Evolutionary conservation across 768 basidiomycete genomes (phyloP).

Genomic region (Podaxis sp.): DNA sequence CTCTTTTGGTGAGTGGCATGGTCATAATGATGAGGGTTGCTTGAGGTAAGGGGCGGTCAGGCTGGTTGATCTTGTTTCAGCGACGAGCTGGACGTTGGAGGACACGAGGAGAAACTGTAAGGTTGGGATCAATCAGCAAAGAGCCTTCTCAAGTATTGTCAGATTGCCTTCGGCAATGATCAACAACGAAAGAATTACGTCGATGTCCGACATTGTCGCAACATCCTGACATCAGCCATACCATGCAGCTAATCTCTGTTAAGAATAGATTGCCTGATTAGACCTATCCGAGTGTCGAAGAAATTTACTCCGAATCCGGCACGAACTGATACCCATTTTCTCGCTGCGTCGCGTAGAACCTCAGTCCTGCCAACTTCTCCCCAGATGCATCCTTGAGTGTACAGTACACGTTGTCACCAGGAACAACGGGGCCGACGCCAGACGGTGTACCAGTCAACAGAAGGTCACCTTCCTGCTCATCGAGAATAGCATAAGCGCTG

Average conservation of each 20-base stretch:
- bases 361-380: conserved; percentile 57
- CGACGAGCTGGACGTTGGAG: too few relatives aligned
- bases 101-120: too few relatives aligned
- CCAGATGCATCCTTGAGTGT: conserved; percentile 55
- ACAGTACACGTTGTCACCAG: conserved; percentile 82
- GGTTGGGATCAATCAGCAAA: too few relatives aligned
- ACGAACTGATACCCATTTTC: conserved; percentile 57
- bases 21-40: background rate
- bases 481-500: background rate
- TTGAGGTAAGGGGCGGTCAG: background rate
- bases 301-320: conserved; percentile 3
- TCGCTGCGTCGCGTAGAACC: conserved; percentile 66
- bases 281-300: background rate
- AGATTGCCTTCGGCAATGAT: too few relatives aligned
- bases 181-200: too few relatives aligned
- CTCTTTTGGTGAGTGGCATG: background rate
- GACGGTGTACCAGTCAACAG: conserved; percentile 90
- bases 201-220: background rate
- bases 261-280: background rate
- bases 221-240: background rate
- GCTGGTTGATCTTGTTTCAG: background rate
- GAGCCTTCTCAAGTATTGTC: too few relatives aligned
- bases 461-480: conserved; percentile 80
- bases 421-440: conserved; percentile 77
- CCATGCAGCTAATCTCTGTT: background rate